phyloP scores from a whole-genome alignment of 495 filamentous ascomycete species.

The Poronia punctata region DNA sequence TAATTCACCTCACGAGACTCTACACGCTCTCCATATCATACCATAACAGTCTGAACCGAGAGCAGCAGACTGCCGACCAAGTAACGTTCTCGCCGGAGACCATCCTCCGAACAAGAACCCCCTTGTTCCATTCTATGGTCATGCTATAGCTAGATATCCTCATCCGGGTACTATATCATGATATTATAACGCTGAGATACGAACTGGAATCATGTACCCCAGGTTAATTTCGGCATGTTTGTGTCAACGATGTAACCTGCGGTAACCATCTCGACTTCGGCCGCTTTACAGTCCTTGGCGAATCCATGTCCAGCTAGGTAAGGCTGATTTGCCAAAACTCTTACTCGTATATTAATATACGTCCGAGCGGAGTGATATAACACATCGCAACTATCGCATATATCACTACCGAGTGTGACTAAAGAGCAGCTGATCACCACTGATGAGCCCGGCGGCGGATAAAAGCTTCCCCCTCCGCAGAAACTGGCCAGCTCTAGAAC shows the following conservation, averaged over 20 bases:
- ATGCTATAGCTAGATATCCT: too few species aligned
- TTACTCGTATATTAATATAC: slow-evolving; percentile 9
- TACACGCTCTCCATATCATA: not conserved
- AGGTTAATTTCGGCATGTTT: slow-evolving; percentile 2
- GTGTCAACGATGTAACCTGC: not conserved
- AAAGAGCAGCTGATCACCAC: slow-evolving; percentile 10
- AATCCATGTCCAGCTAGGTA: slow-evolving; percentile 17
- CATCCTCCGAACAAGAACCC: slow-evolving; percentile 1
- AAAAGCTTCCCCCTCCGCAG: slow-evolving; percentile 8
- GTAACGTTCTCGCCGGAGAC: slow-evolving; percentile 1
- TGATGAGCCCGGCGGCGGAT: slow-evolving; percentile 1
- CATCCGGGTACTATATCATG: not conserved
- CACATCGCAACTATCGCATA: slow-evolving; percentile 5
- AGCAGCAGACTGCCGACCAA: not conserved
- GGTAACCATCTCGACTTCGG: slow-evolving; percentile 26
- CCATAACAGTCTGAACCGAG: not conserved
- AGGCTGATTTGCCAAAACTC: slow-evolving; percentile 24
- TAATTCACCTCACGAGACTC: too few species aligned
- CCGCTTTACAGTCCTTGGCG: slow-evolving; percentile 19
- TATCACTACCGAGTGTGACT: slow-evolving; percentile 18
- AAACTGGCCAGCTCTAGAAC: not conserved
- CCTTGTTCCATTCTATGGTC: slow-evolving; percentile 1
- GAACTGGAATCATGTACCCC: not conserved
- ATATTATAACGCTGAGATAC: not conserved
- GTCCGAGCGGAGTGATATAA: not conserved